A percentile compares a stretch with the other conserved stretches of the same genome.
Evolutionary conservation across 2,329 filamentous ascomycete genomes (phyloP).

Genomic region (Parastagonospora avenae): DNA sequence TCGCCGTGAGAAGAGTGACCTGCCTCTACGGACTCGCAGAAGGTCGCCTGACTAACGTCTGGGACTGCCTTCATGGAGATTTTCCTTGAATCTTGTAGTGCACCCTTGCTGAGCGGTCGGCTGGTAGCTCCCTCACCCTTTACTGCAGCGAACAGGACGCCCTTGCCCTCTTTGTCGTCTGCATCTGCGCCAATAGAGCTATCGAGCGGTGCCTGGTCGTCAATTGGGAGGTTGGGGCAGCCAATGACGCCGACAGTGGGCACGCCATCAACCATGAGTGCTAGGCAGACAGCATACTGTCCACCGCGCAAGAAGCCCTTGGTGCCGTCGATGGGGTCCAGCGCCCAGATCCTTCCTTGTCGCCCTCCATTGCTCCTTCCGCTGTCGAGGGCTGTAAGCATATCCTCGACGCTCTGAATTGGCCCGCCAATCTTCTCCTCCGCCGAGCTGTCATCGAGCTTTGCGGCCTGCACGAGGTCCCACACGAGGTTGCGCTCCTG

Average conservation of each 20-base stretch:
- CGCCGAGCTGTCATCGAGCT: constrained; percentile 68
- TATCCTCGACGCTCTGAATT: constrained; percentile 67
- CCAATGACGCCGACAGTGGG: constrained; percentile 94
- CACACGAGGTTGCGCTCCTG: constrained; percentile 78
- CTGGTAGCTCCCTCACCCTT: constrained; percentile 79
- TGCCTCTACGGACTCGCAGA: constrained; percentile 96
- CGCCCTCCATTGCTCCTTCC: constrained; percentile 72
- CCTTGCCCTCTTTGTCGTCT: constrained; percentile 74
- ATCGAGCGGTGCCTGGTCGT: constrained; percentile 74
- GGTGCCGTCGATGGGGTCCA: constrained; percentile 97
- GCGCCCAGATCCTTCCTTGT: constrained; percentile 86
- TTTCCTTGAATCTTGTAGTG: constrained; percentile 60
- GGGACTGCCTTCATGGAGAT: constrained; percentile 81
- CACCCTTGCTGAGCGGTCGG: constrained; percentile 67
- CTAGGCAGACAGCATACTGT: constrained; percentile 95
- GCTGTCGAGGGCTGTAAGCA: constrained; percentile 64
- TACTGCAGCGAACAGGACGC: constrained; percentile 87
- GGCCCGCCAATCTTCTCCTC: constrained; percentile 73
- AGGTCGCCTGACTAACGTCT: constrained; percentile 79
- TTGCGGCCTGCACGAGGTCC: constrained; percentile 76
- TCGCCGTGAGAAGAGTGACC: constrained; percentile 90
- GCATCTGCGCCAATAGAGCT: constrained; percentile 75
- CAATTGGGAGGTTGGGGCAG: constrained; percentile 91
- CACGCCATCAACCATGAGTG: constrained; percentile 87
- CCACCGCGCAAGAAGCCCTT: constrained; percentile 96